These are phyloP conservation scores for Leccinum sublutescens DNA, from an alignment of 768 basidiomycete genomes.

Conservation along the genomic window DNA sequence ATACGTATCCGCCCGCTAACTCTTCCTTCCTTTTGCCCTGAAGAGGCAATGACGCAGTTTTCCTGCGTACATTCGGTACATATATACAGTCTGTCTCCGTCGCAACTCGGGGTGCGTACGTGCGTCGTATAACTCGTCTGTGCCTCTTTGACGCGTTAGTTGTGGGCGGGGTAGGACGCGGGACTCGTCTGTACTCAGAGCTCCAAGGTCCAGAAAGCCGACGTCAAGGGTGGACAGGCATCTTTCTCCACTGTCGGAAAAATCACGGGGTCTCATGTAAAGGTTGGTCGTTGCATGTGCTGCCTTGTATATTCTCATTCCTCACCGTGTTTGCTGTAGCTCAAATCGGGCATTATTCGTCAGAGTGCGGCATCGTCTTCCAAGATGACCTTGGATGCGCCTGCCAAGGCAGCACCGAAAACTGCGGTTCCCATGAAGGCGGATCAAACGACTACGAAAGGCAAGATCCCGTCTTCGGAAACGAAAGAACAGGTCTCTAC, in stretches of 20 bases:
- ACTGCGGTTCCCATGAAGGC: constrained; percentile 7
- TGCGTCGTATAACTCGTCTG: not conserved
- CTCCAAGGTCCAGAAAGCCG: constrained; percentile 31
- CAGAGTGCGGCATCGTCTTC: constrained; percentile 38
- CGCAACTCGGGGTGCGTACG: constrained; percentile 46
- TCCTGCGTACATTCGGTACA: constrained; percentile 52
- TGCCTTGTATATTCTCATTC: not conserved
- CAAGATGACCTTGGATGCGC: constrained; percentile 41
- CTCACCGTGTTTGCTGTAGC: constrained; percentile 10
- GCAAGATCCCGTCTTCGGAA: constrained; percentile 28
- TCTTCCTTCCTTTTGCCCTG: not conserved
- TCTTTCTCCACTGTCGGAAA: constrained; percentile 37
- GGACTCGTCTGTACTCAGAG: constrained; percentile 39
- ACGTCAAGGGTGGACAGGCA: constrained; percentile 26
- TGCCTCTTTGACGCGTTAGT: not conserved
- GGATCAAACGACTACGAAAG: constrained; percentile 14
- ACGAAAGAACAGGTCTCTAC: constrained; percentile 26
- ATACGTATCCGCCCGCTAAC: not conserved
- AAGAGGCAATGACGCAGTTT: constrained; percentile 57
- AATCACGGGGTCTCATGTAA: constrained; percentile 44
- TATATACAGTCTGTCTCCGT: constrained; percentile 72
- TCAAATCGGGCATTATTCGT: constrained; percentile 5
- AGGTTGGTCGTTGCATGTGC: constrained; percentile 34
- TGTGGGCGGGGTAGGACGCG: constrained; percentile 38
- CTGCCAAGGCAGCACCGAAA: constrained; percentile 14